These are phyloP conservation scores for Candida sojae DNA, from an alignment of 1,139 yeast species.

Conservation along the genomic window DNA sequence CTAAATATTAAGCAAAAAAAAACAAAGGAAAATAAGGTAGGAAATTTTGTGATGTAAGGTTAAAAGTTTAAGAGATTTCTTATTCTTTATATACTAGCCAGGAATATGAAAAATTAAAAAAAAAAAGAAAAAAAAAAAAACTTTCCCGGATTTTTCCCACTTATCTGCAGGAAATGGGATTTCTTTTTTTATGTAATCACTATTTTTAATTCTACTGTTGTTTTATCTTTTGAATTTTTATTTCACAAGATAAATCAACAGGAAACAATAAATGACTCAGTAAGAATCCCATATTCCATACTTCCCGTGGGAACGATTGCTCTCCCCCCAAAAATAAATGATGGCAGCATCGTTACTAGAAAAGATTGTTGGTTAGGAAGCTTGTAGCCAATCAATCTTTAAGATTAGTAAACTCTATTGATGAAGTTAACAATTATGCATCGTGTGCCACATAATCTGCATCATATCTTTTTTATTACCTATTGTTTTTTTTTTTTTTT, in stretches of 20 bases:
- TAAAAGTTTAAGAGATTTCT: neutral
- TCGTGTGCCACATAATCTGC: neutral
- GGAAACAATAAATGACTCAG: too few relatives aligned
- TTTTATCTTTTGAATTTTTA: too few relatives aligned
- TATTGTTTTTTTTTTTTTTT: neutral
- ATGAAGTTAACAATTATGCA: neutral
- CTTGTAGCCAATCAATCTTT: neutral
- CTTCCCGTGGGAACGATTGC: too few relatives aligned
- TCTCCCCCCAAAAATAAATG: too few relatives aligned
- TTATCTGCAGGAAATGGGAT: neutral
- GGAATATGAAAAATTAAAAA: neutral
- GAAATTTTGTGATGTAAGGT: too few relatives aligned
- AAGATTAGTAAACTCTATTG: neutral
- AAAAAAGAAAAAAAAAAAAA: slow-evolving; percentile 1
- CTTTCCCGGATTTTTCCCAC: slow-evolving; percentile 2
- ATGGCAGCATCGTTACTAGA: too few relatives aligned
- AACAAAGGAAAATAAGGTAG: neutral
- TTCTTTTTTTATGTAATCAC: neutral
- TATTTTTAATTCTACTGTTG: neutral
- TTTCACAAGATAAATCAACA: too few relatives aligned
- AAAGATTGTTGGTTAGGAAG: neutral
- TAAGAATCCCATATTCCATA: too few relatives aligned
- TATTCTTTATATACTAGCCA: neutral
- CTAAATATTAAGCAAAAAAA: neutral
- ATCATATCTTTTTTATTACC: neutral